Base-by-base conservation (phyloP, 1,284 basidiomycete species). In the Hymenochaete sp. region DNA sequence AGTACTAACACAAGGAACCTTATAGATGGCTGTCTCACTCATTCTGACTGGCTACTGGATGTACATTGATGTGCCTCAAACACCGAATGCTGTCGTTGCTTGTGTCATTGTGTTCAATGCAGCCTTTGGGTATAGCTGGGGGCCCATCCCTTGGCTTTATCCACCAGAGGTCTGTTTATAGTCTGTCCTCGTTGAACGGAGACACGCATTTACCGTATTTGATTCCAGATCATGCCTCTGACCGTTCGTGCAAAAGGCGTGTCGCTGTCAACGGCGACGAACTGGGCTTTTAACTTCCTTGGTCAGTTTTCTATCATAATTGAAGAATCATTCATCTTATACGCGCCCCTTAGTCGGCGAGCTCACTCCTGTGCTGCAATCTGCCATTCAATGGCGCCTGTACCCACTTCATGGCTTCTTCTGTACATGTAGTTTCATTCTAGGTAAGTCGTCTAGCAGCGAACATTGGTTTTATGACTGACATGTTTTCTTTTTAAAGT, bases 331-430 rank as follows among this genome's bases (percentile, higher is more conserved):
- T 2, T 10, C 7, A n/a, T 3, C 14, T 8, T 21, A 16, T 8
- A 18, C 25, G 42, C 10, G 10, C 10, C 14, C 14, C 14, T 14
- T 27, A 44, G 91, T 98, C 36, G 93, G 93, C 18, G 86, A 91
- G 62, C 72, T 80, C 33, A 97, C 93, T 0, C 93, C 93, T 1
- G 73, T 83, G 38, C 68, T 98, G 40, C 92, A 97, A 66, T 90
- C 95, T 53, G 65, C 75, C 29, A 97, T 98, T 55, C 75, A 77
- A 26, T 98, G 95, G 93, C 75, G 88, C 42, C 66, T 98, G 43
- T 98, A 98, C 65, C 88, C 90, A 0, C 93, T 98, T 87, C 92
- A 96, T 56, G 92, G 88, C 9, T 92, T 92, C 66, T 95, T 95
- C 67, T 93, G 93, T 62, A 75, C 78, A 11, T 80, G 83, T 59